Conservation (phyloP, 2,329 filamentous ascomycete genomes). For the Arachnopeziza araneosa region DNA sequence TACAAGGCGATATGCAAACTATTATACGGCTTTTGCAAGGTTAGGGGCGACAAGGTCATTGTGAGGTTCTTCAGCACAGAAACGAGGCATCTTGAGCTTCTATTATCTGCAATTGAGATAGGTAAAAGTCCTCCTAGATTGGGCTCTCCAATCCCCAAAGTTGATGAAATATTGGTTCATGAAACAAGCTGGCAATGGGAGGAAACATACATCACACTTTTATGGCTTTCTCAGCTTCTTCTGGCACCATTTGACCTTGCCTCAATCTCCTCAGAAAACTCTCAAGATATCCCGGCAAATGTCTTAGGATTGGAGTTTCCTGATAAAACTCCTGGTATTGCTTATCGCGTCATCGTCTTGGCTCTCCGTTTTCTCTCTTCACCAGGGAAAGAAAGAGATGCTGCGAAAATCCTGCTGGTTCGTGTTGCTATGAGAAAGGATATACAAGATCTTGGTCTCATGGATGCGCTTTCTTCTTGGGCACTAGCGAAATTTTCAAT, state of each 20-base stretch:
- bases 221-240: constrained; percentile 82
- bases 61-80: constrained; percentile 89
- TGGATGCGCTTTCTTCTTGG: constrained; percentile 65
- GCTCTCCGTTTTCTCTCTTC: constrained; percentile 66
- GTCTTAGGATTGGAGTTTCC: constrained; percentile 52
- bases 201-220: constrained; percentile 77
- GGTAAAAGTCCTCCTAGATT: constrained; percentile 1
- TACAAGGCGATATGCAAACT: constrained; percentile 66
- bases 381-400: constrained; percentile 82
- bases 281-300: constrained; percentile 41
- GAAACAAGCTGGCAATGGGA: constrained; percentile 63
- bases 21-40: constrained; percentile 89
- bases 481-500: constrained; percentile 45
- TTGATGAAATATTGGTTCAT: neutral
- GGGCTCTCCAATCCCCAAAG: neutral
- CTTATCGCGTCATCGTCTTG: constrained; percentile 63
- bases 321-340: constrained; percentile 59
- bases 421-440: constrained; percentile 78
- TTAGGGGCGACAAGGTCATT: constrained; percentile 88
- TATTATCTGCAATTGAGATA: constrained; percentile 70
- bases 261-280: constrained; percentile 66
- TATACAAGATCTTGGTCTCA: constrained; percentile 73
- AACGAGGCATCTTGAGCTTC: constrained; percentile 73
- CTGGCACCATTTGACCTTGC: constrained; percentile 86
- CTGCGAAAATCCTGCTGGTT: constrained; percentile 77